Evolutionary conservation across 768 basidiomycete genomes (phyloP).

Genomic region (Flagelloscypha sp.): DNA sequence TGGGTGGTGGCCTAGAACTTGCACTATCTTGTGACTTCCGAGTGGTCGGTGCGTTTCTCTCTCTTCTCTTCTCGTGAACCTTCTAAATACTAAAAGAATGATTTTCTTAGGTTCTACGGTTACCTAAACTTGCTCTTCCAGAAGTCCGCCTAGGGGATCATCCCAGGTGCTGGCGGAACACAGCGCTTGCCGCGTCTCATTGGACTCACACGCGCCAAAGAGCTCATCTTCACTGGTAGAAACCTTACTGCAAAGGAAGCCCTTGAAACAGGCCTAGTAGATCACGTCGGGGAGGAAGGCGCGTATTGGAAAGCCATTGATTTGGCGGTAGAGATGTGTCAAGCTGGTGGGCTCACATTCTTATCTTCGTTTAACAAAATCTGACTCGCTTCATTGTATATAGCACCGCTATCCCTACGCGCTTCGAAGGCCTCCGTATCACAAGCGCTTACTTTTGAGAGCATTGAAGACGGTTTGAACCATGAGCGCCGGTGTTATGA

Average conservation of each 20-base stretch:
- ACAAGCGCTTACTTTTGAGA: slow-evolving; percentile 69
- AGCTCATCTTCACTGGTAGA: slow-evolving; percentile 77
- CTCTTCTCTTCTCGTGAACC: not conserved
- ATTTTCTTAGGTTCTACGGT: slow-evolving; percentile 44
- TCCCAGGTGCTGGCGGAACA: slow-evolving; percentile 87
- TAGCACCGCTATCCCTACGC: slow-evolving; percentile 80
- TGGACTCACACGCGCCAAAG: slow-evolving; percentile 75
- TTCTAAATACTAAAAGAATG: not conserved
- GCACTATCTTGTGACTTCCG: slow-evolving; percentile 85
- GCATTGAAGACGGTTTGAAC: slow-evolving; percentile 57
- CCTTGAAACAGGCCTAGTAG: slow-evolving; percentile 41
- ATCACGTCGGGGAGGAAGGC: slow-evolving; percentile 50
- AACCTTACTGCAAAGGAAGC: slow-evolving; percentile 61
- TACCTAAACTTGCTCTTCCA: slow-evolving; percentile 81
- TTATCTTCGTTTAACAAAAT: too few relatives aligned
- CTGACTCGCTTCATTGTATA: slow-evolving; percentile 1
- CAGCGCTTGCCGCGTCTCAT: slow-evolving; percentile 74
- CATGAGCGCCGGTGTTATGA: slow-evolving; percentile 86
- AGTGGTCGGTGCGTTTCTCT: slow-evolving; percentile 58
- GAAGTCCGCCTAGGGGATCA: slow-evolving; percentile 73
- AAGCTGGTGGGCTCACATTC: too few relatives aligned
- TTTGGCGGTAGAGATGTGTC: too few relatives aligned
- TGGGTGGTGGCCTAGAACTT: slow-evolving; percentile 90
- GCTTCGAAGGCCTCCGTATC: slow-evolving; percentile 85
- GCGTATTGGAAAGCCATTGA: too few relatives aligned